These are phyloP conservation scores for Phaseolus coccineus DNA, from an alignment of 331 rosid species.

Conservation along the genomic window DNA sequence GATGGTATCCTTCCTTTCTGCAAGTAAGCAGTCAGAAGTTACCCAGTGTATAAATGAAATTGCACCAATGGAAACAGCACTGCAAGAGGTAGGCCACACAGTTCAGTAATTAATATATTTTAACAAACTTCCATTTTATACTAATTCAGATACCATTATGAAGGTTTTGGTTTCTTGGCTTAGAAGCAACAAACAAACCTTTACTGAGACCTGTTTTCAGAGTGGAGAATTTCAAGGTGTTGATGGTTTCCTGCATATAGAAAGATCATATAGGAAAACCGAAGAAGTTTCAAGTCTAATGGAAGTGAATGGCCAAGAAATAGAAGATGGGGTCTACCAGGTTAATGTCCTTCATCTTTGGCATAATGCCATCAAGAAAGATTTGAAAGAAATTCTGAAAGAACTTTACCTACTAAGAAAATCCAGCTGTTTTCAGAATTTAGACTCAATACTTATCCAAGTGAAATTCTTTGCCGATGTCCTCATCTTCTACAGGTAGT, in stretches of 20 bases:
- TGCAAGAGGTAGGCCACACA: slow-evolving; percentile 72
- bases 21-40: slow-evolving; percentile 66
- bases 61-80: slow-evolving; percentile 67
- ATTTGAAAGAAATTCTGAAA: slow-evolving; percentile 62
- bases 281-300: slow-evolving; percentile 47
- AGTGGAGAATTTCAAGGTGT: slow-evolving; percentile 51
- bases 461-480: slow-evolving; percentile 78
- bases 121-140: slow-evolving; percentile 39
- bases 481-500: slow-evolving; percentile 77
- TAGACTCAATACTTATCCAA: slow-evolving; percentile 69
- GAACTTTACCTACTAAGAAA: slow-evolving; percentile 66
- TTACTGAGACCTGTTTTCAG: slow-evolving; percentile 32
- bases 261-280: slow-evolving; percentile 45
- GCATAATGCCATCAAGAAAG: slow-evolving; percentile 77
- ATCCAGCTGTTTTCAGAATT: slow-evolving; percentile 51
- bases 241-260: slow-evolving; percentile 48
- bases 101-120: slow-evolving; percentile 31
- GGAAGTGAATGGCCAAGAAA: slow-evolving; percentile 43
- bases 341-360: slow-evolving; percentile 79
- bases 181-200: slow-evolving; percentile 47
- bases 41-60: slow-evolving; percentile 60
- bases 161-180: slow-evolving; percentile 86
- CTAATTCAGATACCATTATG: slow-evolving; percentile 49
- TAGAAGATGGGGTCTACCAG: slow-evolving; percentile 58
- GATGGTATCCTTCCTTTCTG: slow-evolving; percentile 79